Evolutionary conservation across 768 basidiomycete genomes (phyloP).

Genomic region (Scleroderma citrinum): DNA sequence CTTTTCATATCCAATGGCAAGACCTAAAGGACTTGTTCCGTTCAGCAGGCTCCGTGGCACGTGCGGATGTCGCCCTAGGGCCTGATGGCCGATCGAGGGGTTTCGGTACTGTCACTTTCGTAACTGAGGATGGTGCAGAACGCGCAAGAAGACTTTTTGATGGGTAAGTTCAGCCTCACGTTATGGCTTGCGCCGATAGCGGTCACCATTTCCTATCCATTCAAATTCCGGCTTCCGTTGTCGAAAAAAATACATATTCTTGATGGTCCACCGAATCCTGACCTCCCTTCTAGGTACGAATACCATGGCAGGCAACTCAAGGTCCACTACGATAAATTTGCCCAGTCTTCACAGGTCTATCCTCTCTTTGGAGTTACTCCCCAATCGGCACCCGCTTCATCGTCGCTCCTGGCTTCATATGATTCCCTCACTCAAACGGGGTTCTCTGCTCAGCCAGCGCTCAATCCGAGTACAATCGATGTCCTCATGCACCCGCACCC

Average conservation of each 20-base stretch:
- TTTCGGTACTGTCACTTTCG: conserved; percentile 88
- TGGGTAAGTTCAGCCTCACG: conserved; percentile 50
- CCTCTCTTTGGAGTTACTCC: conserved; percentile 20
- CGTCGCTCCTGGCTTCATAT: conserved; percentile 13
- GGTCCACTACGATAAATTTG: conserved; percentile 88
- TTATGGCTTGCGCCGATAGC: not conserved
- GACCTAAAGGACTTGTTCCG: conserved; percentile 96
- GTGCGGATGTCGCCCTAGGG: conserved; percentile 87
- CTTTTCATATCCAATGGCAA: conserved; percentile 96
- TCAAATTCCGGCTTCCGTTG: not conserved
- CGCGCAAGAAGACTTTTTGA: conserved; percentile 84
- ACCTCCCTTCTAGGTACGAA: conserved; percentile 55
- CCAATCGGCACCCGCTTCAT: conserved; percentile 6
- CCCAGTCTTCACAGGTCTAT: conserved; percentile 31
- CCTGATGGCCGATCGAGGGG: conserved; percentile 86
- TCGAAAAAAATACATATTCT: not conserved
- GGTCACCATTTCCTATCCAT: not conserved
- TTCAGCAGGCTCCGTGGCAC: conserved; percentile 80
- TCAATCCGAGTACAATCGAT: conserved; percentile 16
- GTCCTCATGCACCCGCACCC: conserved; percentile 16
- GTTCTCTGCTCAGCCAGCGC: conserved; percentile 16
- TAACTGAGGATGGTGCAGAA: conserved; percentile 78
- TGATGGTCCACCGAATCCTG: conserved; percentile 6
- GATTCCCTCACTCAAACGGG: conserved; percentile 18
- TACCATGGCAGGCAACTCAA: conserved; percentile 83